Percentiles rank a stretch among this genome's conserved stretches.
Conservation (phyloP, 1,284 basidiomycete species). For the Melampsora americana region DNA sequence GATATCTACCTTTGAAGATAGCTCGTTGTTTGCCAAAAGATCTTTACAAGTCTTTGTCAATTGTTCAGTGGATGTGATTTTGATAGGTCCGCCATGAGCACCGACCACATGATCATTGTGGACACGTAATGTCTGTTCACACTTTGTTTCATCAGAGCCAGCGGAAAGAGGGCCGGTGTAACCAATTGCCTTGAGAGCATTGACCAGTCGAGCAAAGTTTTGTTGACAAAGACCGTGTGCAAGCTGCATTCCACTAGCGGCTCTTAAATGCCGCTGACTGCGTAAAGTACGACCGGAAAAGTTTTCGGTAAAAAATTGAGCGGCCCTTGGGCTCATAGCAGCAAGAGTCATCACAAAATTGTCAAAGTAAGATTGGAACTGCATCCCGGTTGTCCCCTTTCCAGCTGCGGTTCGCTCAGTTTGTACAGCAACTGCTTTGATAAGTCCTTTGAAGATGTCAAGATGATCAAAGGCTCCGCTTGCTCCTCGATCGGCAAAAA, state of each 20-base stretch:
- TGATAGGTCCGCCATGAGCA: constrained; percentile 13
- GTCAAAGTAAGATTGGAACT: neutral
- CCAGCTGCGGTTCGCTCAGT: neutral
- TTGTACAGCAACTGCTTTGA: constrained; percentile 11
- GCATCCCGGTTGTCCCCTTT: constrained; percentile 1
- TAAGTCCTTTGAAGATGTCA: constrained; percentile 3
- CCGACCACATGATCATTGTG: constrained; percentile 13
- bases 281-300: neutral
- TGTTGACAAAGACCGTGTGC: neutral
- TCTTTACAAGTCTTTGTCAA: neutral
- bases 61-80: neutral
- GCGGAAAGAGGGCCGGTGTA: neutral
- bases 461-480: constrained; percentile 3
- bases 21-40: neutral
- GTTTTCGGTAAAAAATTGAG: neutral
- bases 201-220: constrained; percentile 4
- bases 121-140: neutral
- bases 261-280: constrained; percentile 9
- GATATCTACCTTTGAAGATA: neutral
- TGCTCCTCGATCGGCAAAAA: neutral
- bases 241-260: neutral
- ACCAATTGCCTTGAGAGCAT: neutral
- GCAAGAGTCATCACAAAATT: constrained; percentile 15
- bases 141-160: constrained; percentile 7
- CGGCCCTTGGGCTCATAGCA: constrained; percentile 6